Evolutionary conservation across 768 basidiomycete species (phyloP).

Genomic region (Psilocybe azurescens): DNA sequence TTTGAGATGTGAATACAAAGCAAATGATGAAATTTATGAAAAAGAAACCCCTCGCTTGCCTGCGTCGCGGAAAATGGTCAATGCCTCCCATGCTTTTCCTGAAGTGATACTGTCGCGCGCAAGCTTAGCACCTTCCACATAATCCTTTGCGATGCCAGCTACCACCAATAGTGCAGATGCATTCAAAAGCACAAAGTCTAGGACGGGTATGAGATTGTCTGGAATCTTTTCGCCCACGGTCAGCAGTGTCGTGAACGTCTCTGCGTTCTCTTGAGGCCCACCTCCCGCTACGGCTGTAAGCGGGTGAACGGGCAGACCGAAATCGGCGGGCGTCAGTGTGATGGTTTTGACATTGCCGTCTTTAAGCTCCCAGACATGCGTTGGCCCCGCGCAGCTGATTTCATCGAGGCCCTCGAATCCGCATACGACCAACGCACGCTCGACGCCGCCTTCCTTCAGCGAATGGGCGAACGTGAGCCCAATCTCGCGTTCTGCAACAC

Average conservation of each 20-base stretch:
- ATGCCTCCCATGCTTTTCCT: conserved; percentile 63
- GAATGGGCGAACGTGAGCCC: conserved; percentile 83
- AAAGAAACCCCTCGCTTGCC: conserved; percentile 37
- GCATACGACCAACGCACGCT: conserved; percentile 90
- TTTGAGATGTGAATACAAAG: not conserved
- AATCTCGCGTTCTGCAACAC: conserved; percentile 83
- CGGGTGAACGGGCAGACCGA: conserved; percentile 78
- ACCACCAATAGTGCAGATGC: conserved; percentile 88
- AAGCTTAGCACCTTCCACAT: conserved; percentile 70
- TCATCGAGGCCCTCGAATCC: conserved; percentile 93
- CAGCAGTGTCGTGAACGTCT: conserved; percentile 69
- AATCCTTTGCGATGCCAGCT: conserved; percentile 74
- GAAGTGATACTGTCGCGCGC: conserved; percentile 67
- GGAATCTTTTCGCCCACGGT: conserved; percentile 62
- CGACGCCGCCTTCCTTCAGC: conserved; percentile 73
- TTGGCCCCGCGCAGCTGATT: conserved; percentile 92
- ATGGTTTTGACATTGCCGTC: conserved; percentile 64
- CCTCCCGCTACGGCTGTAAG: conserved; percentile 75
- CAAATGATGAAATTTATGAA: not conserved
- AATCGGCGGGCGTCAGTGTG: conserved; percentile 71
- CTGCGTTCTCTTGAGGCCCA: conserved; percentile 81
- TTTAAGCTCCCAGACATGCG: conserved; percentile 82
- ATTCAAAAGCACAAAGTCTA: conserved; percentile 91
- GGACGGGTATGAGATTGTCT: conserved; percentile 60
- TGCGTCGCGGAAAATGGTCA: conserved; percentile 54